These are phyloP conservation scores for Tricholoma saponaceum DNA, from an alignment of 768 basidiomycete species.

Conservation along the genomic window DNA sequence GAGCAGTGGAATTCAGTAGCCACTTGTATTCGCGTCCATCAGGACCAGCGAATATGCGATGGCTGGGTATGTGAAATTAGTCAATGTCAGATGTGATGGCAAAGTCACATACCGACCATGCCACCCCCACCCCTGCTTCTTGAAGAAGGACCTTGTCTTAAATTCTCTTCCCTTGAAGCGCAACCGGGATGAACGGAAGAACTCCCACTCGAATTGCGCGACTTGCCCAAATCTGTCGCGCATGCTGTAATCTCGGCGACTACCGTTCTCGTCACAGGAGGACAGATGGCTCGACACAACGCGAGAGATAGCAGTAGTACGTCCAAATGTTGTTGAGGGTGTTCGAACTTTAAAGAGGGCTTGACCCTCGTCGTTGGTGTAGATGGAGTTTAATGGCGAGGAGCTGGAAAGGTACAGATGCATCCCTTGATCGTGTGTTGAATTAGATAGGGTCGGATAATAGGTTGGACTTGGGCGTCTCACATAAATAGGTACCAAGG, in stretches of 20 bases:
- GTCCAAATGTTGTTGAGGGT: conserved; percentile 14
- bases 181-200: conserved; percentile 14
- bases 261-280: neutral
- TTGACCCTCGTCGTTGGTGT: conserved; percentile 18
- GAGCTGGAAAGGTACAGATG: conserved; percentile 18
- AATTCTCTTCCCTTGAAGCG: conserved; percentile 16
- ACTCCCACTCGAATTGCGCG: conserved; percentile 20
- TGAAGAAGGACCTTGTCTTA: conserved; percentile 18
- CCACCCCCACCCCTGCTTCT: conserved; percentile 18
- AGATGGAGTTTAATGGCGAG: conserved; percentile 17
- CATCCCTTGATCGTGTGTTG: conserved; percentile 10
- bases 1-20: conserved; percentile 14
- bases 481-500: neutral
- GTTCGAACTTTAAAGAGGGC: conserved; percentile 19
- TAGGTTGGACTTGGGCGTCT: neutral
- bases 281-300: conserved; percentile 5
- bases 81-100: no score
- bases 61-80: conserved; percentile 8
- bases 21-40: conserved; percentile 21
- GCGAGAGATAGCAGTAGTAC: conserved; percentile 16
- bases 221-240: conserved; percentile 12
- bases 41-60: conserved; percentile 19
- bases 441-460: neutral
- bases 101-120: conserved; percentile 16
- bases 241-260: conserved; percentile 2